Percentiles rank a stretch among this genome's conserved stretches.
phyloP scores from a whole-genome alignment of 2,329 filamentous ascomycete genomes.

The Chrysosporium queenslandicum region DNA sequence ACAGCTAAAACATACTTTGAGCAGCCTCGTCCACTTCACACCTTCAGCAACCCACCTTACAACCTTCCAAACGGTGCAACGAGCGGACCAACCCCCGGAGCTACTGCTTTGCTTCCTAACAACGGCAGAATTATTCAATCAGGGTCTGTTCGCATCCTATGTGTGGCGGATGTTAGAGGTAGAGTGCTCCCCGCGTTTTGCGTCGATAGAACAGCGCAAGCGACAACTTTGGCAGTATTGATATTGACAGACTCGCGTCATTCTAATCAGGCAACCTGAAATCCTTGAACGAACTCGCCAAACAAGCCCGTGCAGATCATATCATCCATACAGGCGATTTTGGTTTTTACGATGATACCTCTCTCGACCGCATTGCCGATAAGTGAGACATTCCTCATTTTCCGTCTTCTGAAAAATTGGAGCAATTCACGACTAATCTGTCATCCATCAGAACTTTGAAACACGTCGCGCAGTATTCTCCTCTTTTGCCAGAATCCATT shows the following conservation, averaged over 20 bases:
- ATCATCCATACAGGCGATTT: constrained; percentile 99
- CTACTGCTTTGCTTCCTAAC: constrained; percentile 41
- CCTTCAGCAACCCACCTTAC: constrained; percentile 36
- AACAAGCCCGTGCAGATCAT: constrained; percentile 87
- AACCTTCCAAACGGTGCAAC: constrained; percentile 40
- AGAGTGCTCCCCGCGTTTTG: constrained; percentile 14
- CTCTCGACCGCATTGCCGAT: constrained; percentile 91
- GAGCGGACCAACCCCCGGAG: constrained; percentile 36
- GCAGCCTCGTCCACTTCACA: constrained; percentile 37
- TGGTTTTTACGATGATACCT: constrained; percentile 95
- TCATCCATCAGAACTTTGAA: constrained; percentile 65
- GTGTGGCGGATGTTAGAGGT: constrained; percentile 45
- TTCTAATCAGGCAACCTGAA: constrained; percentile 66
- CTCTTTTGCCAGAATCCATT: constrained; percentile 69
- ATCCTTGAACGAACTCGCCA: constrained; percentile 92
- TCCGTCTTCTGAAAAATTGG: not conserved
- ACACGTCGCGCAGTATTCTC: constrained; percentile 97
- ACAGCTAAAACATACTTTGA: constrained; percentile 7
- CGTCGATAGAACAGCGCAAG: not conserved
- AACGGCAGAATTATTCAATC: constrained; percentile 43
- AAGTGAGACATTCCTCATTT: constrained; percentile 54
- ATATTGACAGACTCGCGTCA: not conserved
- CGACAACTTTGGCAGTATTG: not conserved
- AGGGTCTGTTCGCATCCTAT: constrained; percentile 39
- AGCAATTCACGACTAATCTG: not conserved